Evolutionary conservation across 2,329 filamentous ascomycete species (phyloP), one percentile per base, ranked within the genome.

Genomic region (Scedosporium boydii): DNA sequence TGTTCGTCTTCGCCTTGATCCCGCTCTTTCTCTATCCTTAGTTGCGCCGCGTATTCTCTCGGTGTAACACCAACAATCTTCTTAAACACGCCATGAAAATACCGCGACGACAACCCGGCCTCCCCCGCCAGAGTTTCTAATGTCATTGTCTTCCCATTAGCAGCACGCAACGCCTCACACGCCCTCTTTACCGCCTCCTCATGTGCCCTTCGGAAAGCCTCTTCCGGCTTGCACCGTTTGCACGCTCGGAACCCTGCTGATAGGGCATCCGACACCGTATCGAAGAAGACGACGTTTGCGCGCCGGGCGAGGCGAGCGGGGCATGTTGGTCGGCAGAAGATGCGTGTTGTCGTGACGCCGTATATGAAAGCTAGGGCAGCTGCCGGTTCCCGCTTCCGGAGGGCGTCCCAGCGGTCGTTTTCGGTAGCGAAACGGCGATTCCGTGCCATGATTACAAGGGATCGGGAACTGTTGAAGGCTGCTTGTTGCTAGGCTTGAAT

Each of bases 311-410:
- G 78, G 0, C 85, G 79, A 2, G 83, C 82, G 16, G 81, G 80
- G 69, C 85, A 88, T 21, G 78, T 83, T 1, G 85, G 84, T 1
- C 84, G 79, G 69, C 85, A 87, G 72, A 84, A 87, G 63, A 80
- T 76, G 64, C 73, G 72, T n/a, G 77, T 79, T 0, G 77, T 77
- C 60, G 70, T 70, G 4, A 79, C 77, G 59, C 66, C 77, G 67
- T 79, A 80, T 57, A 80, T 71, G 61, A 80, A 80, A 60, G 66
- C 65, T 60, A 74, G 72, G 64, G 77, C 74, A 29, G 75, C 73
- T 41, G 63, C 62, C 41, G 75, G 57, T 60, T 77, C 70, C 62
- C 75, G 72, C 6, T 67, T 65, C 16, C 67, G 67, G 4, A 78
- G 69, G 12, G 76, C 75, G 27, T 67, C 66, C 75, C 75, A 77